Conservation (phyloP, 441 rosid species). For the Gossypium davidsonii region DNA sequence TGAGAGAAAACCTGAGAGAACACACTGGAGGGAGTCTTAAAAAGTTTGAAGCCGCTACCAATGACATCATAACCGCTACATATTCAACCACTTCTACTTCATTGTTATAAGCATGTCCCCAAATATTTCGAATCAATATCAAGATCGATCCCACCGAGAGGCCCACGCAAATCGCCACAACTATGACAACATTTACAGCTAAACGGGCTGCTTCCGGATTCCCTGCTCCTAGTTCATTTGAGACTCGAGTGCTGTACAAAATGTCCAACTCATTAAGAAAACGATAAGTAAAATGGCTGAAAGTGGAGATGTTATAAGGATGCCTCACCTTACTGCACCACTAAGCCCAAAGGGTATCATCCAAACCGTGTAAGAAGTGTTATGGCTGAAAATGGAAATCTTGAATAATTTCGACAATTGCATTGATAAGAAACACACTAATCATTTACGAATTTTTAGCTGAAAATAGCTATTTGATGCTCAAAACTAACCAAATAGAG, state of each 20-base stretch:
- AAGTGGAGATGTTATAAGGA: no score
- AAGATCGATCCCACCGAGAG: neutral
- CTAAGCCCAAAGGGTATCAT: conserved; percentile 71
- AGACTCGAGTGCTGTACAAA: neutral
- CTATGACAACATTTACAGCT: neutral
- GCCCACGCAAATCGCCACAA: neutral
- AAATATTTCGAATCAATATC: neutral
- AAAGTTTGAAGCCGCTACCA: neutral
- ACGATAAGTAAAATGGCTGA: no score
- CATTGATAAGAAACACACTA: neutral
- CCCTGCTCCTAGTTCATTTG: conserved; percentile 1
- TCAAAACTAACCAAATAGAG: conserved; percentile 41
- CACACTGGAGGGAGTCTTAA: neutral
- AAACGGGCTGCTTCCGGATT: neutral
- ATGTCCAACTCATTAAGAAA: no score
- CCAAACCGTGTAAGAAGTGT: conserved; percentile 47
- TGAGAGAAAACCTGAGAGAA: neutral
- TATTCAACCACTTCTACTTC: neutral
- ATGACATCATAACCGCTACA: neutral
- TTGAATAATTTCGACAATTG: neutral
- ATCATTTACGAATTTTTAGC: neutral
- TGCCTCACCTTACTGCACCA: conserved; percentile 53
- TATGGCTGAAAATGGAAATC: conserved; percentile 39
- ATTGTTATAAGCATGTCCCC: neutral
- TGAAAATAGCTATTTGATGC: neutral